Evolutionary conservation across 768 basidiomycete genomes (phyloP), one percentile per base, ranked within the genome.

Genomic region (Trametes cingulata): DNA sequence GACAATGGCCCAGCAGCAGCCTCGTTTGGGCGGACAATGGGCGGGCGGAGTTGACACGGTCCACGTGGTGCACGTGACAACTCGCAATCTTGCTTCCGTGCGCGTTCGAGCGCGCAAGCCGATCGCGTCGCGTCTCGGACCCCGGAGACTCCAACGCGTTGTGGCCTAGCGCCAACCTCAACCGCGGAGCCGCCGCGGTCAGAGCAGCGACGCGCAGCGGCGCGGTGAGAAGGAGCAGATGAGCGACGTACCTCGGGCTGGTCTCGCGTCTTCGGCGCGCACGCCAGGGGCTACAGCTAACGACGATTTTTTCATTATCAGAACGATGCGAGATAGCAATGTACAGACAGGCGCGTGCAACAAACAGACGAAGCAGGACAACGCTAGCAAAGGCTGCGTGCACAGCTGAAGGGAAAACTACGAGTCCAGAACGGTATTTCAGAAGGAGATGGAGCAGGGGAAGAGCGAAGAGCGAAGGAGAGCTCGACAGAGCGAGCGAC

Each of bases 31-130:
- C 52, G 59, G 29, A 63, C 61, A 63, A 63, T 63, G 52, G 56
- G 15, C 24, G 40, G 36, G 55, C 56, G 56, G 61, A 58, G 61
- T 58, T 58, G 61, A 58, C 61, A 63, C 61, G 61, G 61, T 63
- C 61, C 61, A 63, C 61, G 61, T 63, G 61, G 61, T 19, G 52
- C 61, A 58, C 61, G 61, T 63, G 56, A 52, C 33, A 46, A 27
- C 50, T 55, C 45, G 20, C 52, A 35, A 35, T 35, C 56, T 40
- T 51, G 53, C 54, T 24, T 61, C 60, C 54, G 54, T 49, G 60
- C 45, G 52, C 36, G 37, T 27, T 14, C 14, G 39, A 27, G 25
- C 29, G 29, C 46, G 54, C 37, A 33, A 48, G 54, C 29, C 24
- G 37, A 40, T 19, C 37, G 50, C 25, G 37, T 40, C 36, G 33